Base-by-base conservation (phyloP, 306 rosid species). In the Pterocarpus macrocarpus region DNA sequence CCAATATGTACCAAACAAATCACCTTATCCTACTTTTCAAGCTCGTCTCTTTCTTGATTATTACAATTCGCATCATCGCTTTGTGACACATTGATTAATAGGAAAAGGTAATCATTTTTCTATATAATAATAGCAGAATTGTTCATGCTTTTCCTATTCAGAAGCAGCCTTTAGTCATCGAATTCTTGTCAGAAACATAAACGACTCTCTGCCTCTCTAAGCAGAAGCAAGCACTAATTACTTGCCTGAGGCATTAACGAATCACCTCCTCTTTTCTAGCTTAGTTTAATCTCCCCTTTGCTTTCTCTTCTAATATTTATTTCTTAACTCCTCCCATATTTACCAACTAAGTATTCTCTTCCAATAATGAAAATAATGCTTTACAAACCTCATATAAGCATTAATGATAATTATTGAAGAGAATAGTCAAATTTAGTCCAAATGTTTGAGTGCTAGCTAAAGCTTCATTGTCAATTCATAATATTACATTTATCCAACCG, bases 281-380 rank as follows among this genome's bases (percentile, higher is more conserved):
- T 49, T 49, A 49, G 56, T 49, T 49, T 2, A 10, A 1, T 49
- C 56, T 16, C 59, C 59, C 9, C 4, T 16, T 7, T 16, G 22
- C 0, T 5, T 16, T 55, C 7, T 55, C 9, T 5, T 16, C 28
- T 16, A 49, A 15, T 55, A 3, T 8, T 15, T 55, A 55, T 55
- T n/a, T 55, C 1, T 55, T 55, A 55, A 16, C 59, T 4, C 68
- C 49, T 38, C 50, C 14, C 71, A 36, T n/a, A n/a, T 65, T n/a
- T 65, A 33, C 33, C 32, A 38, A n/a, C 13, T 49, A 44, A 45
- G 3, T 39, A 68, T 68, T 72, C 33, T 4, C 43, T 39, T 75
- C 71, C 30, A 49, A 58, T 6, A n/a, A 38, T 33, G 78, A 45
- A 3, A 33, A 75, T 33, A 33, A 63, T 15, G 80, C n/a, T 62